Conservation (phyloP, 2,329 filamentous ascomycete genomes). For the Tolypocladium inflatum region DNA sequence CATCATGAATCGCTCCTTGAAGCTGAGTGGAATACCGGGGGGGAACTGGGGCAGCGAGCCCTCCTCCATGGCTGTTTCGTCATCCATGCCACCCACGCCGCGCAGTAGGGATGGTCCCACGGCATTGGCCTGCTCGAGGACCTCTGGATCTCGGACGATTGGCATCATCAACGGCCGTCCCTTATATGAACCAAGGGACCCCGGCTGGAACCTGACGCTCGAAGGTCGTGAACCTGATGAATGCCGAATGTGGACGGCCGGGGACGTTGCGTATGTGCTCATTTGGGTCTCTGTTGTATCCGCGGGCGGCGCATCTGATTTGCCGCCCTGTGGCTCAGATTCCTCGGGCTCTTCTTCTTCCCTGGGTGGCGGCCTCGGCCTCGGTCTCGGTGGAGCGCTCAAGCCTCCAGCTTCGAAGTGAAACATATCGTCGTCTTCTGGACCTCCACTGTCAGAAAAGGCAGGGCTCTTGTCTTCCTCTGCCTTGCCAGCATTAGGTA, state of each 20-base stretch:
- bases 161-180: constrained; percentile 43
- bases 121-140: constrained; percentile 38
- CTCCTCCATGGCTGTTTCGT: constrained; percentile 39
- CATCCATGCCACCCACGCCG: constrained; percentile 44
- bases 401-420: constrained; percentile 31
- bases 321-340: constrained; percentile 18
- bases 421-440: constrained; percentile 24
- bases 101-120: constrained; percentile 40
- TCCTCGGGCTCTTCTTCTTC: not conserved
- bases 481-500: not conserved
- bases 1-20: constrained; percentile 39
- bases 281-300: not conserved
- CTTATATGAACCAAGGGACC: constrained; percentile 44
- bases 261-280: constrained; percentile 31
- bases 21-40: constrained; percentile 33
- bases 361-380: constrained; percentile 2
- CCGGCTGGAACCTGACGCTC: constrained; percentile 23
- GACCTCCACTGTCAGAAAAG: not conserved
- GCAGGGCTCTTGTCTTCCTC: constrained; percentile 2
- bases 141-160: constrained; percentile 37
- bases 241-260: constrained; percentile 27
- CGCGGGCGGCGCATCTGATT: not conserved
- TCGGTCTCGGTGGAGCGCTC: constrained; percentile 17
- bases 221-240: constrained; percentile 11
- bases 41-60: constrained; percentile 31